Conservation (phyloP, 305 asterid genomes). For the Fraxinus latifolia region DNA sequence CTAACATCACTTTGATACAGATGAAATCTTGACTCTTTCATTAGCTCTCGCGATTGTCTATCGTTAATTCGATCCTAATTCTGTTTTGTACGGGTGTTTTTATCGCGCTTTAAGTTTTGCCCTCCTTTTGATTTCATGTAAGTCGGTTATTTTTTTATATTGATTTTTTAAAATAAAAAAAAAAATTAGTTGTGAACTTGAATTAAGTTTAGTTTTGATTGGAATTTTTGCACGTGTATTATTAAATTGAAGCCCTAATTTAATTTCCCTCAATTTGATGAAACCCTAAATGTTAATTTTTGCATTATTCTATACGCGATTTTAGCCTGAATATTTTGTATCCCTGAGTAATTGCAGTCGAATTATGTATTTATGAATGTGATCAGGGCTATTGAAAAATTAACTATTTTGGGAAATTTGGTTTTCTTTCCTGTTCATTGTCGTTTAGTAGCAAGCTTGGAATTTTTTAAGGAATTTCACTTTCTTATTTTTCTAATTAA, state of each 20-base stretch:
- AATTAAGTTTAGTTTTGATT: constrained; percentile 17
- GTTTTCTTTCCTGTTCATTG: background rate
- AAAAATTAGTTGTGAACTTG: constrained; percentile 20
- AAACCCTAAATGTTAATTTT: constrained; percentile 23
- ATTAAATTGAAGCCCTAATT: constrained; percentile 15
- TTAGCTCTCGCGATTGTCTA: constrained; percentile 17
- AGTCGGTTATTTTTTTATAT: constrained; percentile 15
- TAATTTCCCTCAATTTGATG: constrained; percentile 31
- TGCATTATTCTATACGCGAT: constrained; percentile 11
- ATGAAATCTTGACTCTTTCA: background rate
- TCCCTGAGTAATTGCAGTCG: constrained; percentile 14
- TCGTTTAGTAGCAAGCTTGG: background rate
- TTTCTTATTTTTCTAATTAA: background rate
- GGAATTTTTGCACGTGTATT: constrained; percentile 3
- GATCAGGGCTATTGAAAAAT: constrained; percentile 25
- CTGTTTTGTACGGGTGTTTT: constrained; percentile 10
- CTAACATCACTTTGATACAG: constrained; percentile 26
- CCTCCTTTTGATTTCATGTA: constrained; percentile 23
- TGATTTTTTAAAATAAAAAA: background rate
- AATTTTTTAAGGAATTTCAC: background rate
- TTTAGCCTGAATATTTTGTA: background rate
- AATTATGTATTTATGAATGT: constrained; percentile 6
- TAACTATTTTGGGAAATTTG: background rate
- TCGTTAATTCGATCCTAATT: background rate
- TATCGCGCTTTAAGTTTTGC: constrained; percentile 2